A percentile compares a stretch with the other conserved stretches of the same genome.
phyloP scores from a whole-genome alignment of 2,329 filamentous ascomycete species.

The Metarhizium rileyi region DNA sequence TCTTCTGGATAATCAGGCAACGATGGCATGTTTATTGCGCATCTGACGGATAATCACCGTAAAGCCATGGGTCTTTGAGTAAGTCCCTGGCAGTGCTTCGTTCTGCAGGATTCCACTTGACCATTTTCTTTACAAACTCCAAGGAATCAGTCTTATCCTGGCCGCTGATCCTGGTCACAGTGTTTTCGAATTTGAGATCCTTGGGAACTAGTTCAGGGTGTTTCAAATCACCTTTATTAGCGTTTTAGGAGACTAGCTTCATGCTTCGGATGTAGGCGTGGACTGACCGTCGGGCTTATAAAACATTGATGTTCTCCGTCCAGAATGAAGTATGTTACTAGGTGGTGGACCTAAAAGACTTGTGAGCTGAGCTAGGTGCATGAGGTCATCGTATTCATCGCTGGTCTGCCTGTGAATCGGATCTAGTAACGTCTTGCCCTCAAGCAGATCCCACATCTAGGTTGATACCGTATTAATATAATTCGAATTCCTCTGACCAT shows the following conservation, averaged over 20 bases:
- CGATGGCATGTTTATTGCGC: no score
- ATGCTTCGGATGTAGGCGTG: not conserved
- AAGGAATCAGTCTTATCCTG: no score
- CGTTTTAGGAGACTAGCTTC: not conserved
- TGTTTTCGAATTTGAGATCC: not conserved
- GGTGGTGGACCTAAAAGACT: constrained; percentile 5
- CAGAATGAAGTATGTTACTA: not conserved
- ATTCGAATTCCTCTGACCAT: not conserved
- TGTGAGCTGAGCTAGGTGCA: constrained; percentile 8
- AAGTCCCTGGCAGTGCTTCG: no score
- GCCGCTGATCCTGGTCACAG: no score
- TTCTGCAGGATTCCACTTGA: no score
- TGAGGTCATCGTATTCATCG: constrained; percentile 5
- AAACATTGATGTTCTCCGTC: constrained; percentile 8
- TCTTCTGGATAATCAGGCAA: no score
- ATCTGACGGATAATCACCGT: no score
- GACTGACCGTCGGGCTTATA: constrained; percentile 2
- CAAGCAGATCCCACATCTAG: constrained; percentile 9
- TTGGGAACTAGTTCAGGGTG: not conserved
- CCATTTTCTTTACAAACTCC: no score
- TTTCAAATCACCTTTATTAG: constrained; percentile 2
- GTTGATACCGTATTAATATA: not conserved
- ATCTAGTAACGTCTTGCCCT: constrained; percentile 6
- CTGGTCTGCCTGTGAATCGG: not conserved
- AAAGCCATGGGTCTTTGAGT: no score